Conservation (phyloP, 768 basidiomycete species). For the Collybia sordida region DNA sequence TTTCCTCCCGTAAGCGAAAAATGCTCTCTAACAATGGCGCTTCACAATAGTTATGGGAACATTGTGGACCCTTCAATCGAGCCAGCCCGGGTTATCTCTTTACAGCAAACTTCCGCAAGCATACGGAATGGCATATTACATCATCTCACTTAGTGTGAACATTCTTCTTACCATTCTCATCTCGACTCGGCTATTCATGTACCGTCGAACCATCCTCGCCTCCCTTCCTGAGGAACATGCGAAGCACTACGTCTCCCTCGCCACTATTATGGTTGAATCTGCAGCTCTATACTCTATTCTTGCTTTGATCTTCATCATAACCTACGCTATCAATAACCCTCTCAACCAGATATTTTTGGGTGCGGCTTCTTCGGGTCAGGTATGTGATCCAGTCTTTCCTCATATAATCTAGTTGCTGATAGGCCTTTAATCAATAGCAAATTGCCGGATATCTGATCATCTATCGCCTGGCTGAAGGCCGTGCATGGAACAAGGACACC, state of each 20-base stretch:
- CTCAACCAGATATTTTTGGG: slow-evolving; percentile 30
- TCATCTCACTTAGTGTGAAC: slow-evolving; percentile 28
- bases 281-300: slow-evolving; percentile 33
- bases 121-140: slow-evolving; percentile 28
- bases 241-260: slow-evolving; percentile 28
- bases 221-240: slow-evolving; percentile 26
- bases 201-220: slow-evolving; percentile 22
- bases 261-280: slow-evolving; percentile 33
- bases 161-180: slow-evolving; percentile 32
- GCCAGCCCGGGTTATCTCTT: slow-evolving; percentile 27
- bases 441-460: slow-evolving; percentile 49
- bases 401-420: not conserved
- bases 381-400: slow-evolving; percentile 10
- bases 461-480: slow-evolving; percentile 44
- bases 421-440: slow-evolving; percentile 26
- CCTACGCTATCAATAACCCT: slow-evolving; percentile 29
- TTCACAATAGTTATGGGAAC: slow-evolving; percentile 27
- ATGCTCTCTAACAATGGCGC: not conserved
- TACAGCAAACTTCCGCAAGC: slow-evolving; percentile 22
- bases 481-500: slow-evolving; percentile 37
- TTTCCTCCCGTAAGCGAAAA: not conserved
- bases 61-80: slow-evolving; percentile 32
- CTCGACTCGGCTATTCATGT: slow-evolving; percentile 23
- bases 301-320: slow-evolving; percentile 28
- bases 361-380: slow-evolving; percentile 25